Conservation (phyloP, 1,139 yeast species). For the Nakaseomyces nivariensis region DNA sequence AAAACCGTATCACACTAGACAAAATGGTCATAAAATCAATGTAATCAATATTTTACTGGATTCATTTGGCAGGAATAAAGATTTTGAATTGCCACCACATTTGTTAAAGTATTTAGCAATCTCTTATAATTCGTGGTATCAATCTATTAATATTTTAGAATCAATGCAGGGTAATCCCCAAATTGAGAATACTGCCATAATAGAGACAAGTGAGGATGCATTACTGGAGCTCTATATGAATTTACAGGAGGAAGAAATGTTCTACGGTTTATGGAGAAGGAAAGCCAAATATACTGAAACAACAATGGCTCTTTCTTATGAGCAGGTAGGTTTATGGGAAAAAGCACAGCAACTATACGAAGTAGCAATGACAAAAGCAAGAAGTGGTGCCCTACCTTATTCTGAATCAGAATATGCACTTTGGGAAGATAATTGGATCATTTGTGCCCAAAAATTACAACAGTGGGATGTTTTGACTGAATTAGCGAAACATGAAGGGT, state of each 20-base stretch:
- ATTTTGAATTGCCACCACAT: constrained; percentile 86
- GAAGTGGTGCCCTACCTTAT: constrained; percentile 91
- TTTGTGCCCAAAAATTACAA: constrained; percentile 93
- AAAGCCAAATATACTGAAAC: constrained; percentile 92
- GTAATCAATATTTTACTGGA: constrained; percentile 77
- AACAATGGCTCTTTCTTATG: constrained; percentile 83
- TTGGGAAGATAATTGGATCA: constrained; percentile 99
- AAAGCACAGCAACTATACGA: constrained; percentile 91
- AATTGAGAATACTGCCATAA: constrained; percentile 61
- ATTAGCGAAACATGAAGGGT: constrained; percentile 94
- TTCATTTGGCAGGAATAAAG: constrained; percentile 66
- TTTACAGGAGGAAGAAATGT: constrained; percentile 90
- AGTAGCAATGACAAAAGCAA: constrained; percentile 93
- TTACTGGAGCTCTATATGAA: constrained; percentile 80
- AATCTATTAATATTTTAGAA: constrained; percentile 75
- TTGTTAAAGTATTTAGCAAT: constrained; percentile 80
- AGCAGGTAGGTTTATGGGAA: constrained; percentile 92
- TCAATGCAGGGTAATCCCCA: constrained; percentile 58
- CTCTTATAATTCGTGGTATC: constrained; percentile 87
- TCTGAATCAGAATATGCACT: constrained; percentile 91
- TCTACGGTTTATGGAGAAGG: constrained; percentile 95
- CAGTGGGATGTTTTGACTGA: constrained; percentile 98
- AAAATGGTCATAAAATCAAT: constrained; percentile 77
- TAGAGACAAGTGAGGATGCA: constrained; percentile 86
- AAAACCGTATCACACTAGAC: constrained; percentile 85